A percentile compares a stretch with the other conserved stretches of the same genome.
These are phyloP conservation scores for Sporothrix pallida DNA, from an alignment of 2,329 filamentous ascomycete genomes.

Conservation along the genomic window DNA sequence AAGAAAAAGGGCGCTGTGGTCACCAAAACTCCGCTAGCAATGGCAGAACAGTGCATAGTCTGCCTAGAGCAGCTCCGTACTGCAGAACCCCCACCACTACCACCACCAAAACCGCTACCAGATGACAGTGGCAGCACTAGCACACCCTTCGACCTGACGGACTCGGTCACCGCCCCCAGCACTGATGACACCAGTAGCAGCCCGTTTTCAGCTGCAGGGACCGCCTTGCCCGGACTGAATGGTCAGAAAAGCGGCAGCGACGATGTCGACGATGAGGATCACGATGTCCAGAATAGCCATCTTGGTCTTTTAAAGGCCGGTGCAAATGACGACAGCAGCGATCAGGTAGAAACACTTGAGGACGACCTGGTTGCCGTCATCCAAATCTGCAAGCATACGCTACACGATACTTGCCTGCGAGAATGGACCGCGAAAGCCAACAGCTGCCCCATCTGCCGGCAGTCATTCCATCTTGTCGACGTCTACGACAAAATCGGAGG, in stretches of 20 bases:
- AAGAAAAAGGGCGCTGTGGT: constrained; percentile 34
- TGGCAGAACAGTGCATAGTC: constrained; percentile 72
- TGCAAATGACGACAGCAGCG: constrained; percentile 40
- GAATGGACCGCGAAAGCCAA: constrained; percentile 97
- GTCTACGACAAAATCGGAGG: constrained; percentile 81
- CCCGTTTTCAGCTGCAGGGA: neutral
- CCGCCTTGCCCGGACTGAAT: constrained; percentile 9
- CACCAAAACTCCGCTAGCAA: constrained; percentile 39
- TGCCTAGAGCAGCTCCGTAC: constrained; percentile 63
- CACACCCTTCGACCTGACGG: neutral
- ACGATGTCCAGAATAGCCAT: neutral
- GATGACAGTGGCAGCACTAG: constrained; percentile 29
- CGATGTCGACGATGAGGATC: neutral
- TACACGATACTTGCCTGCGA: constrained; percentile 90
- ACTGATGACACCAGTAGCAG: constrained; percentile 27
- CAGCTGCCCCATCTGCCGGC: constrained; percentile 95
- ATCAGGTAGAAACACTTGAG: constrained; percentile 38
- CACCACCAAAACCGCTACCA: constrained; percentile 28
- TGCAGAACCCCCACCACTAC: constrained; percentile 41
- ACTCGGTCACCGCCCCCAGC: constrained; percentile 5
- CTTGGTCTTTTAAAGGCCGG: neutral
- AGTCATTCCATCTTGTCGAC: constrained; percentile 87
- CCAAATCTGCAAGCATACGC: constrained; percentile 82
- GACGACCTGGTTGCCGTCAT: constrained; percentile 62
- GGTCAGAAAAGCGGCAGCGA: constrained; percentile 12